A percentile compares a stretch with the other conserved stretches of the same genome.
phyloP scores from a whole-genome alignment of 2,329 filamentous ascomycete species.

The Ceratocystiopsis sp. region DNA sequence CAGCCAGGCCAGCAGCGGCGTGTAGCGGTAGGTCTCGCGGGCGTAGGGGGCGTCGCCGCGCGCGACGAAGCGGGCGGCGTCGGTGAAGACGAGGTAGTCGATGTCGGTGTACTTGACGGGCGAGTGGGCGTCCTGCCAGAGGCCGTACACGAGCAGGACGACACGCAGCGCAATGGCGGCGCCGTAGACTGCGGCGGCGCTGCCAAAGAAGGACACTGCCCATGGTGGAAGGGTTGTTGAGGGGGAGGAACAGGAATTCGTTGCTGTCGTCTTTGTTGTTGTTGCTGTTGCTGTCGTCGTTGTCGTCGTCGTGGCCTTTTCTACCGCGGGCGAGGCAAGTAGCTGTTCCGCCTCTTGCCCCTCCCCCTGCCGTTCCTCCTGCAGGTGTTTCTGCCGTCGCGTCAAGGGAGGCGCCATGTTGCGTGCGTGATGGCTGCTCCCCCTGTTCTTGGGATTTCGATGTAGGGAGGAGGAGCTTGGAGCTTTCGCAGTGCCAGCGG shows the following conservation, averaged over 20 bases:
- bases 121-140: slow-evolving; percentile 82
- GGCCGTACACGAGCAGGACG: slow-evolving; percentile 66
- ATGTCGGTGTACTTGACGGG: slow-evolving; percentile 97
- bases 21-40: slow-evolving; percentile 92
- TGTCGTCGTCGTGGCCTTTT: too few species aligned
- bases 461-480: too few species aligned
- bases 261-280: too few species aligned
- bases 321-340: too few species aligned
- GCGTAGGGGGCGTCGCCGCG: slow-evolving; percentile 54
- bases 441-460: too few species aligned
- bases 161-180: slow-evolving; percentile 49
- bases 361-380: background rate
- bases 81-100: slow-evolving; percentile 96
- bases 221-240: slow-evolving; percentile 5
- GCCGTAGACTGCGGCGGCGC: slow-evolving; percentile 33
- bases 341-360: too few species aligned
- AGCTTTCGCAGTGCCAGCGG: too few species aligned
- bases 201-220: slow-evolving; percentile 16
- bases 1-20: slow-evolving; percentile 81
- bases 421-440: background rate
- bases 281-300: too few species aligned
- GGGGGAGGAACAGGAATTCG: slow-evolving; percentile 1
- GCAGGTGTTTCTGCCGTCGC: background rate
- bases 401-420: background rate
- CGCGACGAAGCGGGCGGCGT: slow-evolving; percentile 65